A percentile compares a stretch with the other conserved stretches of the same genome.
Evolutionary conservation across 305 asterid species (phyloP).

Genomic region (Solanum hybrid): DNA sequence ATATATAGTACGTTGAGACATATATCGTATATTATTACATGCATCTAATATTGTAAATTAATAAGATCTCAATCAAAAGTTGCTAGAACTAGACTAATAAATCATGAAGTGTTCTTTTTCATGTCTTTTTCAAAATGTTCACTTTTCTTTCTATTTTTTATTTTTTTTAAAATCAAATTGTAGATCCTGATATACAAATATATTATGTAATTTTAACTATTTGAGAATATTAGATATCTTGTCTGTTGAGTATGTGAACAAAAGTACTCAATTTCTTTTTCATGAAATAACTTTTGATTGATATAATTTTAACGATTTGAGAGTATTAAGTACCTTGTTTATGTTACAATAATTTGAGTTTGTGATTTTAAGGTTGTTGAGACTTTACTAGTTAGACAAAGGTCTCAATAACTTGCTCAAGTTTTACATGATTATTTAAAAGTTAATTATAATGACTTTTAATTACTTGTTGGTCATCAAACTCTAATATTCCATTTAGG

Average conservation of each 20-base stretch:
- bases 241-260: neutral
- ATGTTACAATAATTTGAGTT: neutral
- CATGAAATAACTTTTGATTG: neutral
- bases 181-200: neutral
- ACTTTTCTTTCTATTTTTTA: neutral
- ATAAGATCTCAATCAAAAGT: neutral
- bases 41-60: neutral
- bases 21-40: neutral
- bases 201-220: neutral
- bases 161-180: neutral
- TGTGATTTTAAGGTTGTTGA: neutral
- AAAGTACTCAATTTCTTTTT: neutral
- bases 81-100: neutral
- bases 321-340: neutral
- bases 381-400: neutral
- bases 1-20: neutral
- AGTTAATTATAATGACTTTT: neutral
- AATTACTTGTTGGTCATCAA: neutral
- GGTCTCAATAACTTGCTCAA: neutral
- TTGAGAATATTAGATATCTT: neutral
- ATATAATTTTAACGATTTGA: neutral
- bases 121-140: neutral
- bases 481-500: neutral
- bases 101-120: neutral
- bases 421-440: neutral